Conservation (phyloP, 768 basidiomycete species). For the Boletus insuetus region DNA sequence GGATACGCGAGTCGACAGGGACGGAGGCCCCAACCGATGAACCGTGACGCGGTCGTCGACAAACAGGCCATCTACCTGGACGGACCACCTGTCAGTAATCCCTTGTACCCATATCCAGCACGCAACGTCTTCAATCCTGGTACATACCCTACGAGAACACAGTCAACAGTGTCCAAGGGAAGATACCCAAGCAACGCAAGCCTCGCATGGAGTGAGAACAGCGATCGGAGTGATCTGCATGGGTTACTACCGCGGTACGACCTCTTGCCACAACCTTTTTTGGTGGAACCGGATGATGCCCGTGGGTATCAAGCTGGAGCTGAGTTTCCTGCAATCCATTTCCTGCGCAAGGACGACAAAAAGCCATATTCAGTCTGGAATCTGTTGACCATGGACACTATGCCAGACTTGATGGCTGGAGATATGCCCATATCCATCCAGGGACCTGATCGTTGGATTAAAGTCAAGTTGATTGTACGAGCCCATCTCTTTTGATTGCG, state of each 20-base stretch:
- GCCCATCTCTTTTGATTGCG: not conserved
- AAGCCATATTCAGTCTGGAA: slow-evolving; percentile 28
- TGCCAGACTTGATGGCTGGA: slow-evolving; percentile 24
- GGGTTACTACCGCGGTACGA: slow-evolving; percentile 6
- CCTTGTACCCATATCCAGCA: slow-evolving; percentile 29
- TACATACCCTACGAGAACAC: slow-evolving; percentile 11
- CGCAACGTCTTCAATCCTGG: slow-evolving; percentile 28
- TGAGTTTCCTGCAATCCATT: slow-evolving; percentile 30
- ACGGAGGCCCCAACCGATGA: not conserved
- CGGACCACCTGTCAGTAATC: slow-evolving; percentile 15
- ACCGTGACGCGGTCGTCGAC: slow-evolving; percentile 5
- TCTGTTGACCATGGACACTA: slow-evolving; percentile 20
- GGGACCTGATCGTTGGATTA: slow-evolving; percentile 30
- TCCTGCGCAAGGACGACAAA: slow-evolving; percentile 25
- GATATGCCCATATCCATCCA: slow-evolving; percentile 20
- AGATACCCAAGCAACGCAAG: not conserved
- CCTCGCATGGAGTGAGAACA: not conserved
- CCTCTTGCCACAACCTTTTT: slow-evolving; percentile 20
- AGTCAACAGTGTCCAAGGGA: slow-evolving; percentile 8
- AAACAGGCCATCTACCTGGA: slow-evolving; percentile 17
- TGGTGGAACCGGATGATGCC: slow-evolving; percentile 12
- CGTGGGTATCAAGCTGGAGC: slow-evolving; percentile 11
- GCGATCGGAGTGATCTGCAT: not conserved
- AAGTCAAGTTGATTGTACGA: slow-evolving; percentile 36
- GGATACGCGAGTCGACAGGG: slow-evolving; percentile 8